phyloP scores from a whole-genome alignment of 2,329 filamentous ascomycete species.

The Xylaria sp. region DNA sequence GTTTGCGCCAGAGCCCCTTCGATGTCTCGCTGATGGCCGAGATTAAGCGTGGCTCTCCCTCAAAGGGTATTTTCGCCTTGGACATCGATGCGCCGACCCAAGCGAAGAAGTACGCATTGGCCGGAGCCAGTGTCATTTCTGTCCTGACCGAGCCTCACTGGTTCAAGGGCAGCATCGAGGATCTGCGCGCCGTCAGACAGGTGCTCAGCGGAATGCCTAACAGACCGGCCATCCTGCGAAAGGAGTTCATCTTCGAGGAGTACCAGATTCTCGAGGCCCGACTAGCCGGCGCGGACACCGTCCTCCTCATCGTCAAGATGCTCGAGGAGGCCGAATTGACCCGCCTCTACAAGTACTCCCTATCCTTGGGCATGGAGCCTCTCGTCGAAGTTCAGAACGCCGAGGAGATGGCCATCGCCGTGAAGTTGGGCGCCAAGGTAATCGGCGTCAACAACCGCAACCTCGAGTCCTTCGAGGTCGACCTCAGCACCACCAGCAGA shows the following conservation, averaged over 20 bases:
- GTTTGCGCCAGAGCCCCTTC: slow-evolving; percentile 76
- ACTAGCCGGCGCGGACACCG: slow-evolving; percentile 86
- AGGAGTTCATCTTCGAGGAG: slow-evolving; percentile 97
- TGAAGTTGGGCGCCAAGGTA: slow-evolving; percentile 79
- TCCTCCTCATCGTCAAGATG: slow-evolving; percentile 98
- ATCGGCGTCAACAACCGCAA: slow-evolving; percentile 99
- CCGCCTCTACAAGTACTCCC: slow-evolving; percentile 80
- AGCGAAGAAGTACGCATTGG: slow-evolving; percentile 84
- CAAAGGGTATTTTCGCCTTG: slow-evolving; percentile 88
- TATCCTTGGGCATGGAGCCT: slow-evolving; percentile 91
- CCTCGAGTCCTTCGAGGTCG: slow-evolving; percentile 92
- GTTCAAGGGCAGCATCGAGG: slow-evolving; percentile 98
- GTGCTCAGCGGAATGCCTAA: slow-evolving; percentile 89
- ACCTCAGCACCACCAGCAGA: slow-evolving; percentile 84
- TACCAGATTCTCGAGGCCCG: slow-evolving; percentile 96
- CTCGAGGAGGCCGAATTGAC: slow-evolving; percentile 69
- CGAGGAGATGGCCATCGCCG: slow-evolving; percentile 85
- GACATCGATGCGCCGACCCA: slow-evolving; percentile 84
- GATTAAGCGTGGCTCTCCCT: slow-evolving; percentile 93
- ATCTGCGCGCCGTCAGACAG: slow-evolving; percentile 79
- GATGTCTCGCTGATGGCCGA: slow-evolving; percentile 94
- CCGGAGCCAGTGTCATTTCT: slow-evolving; percentile 93
- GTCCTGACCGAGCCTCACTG: slow-evolving; percentile 98
- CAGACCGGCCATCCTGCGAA: slow-evolving; percentile 83
- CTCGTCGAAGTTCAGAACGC: slow-evolving; percentile 93